A percentile compares a stretch with the other conserved stretches of the same genome.
phyloP scores from a whole-genome alignment of 2,329 filamentous ascomycete genomes.

The Sordariomycetes sp. region DNA sequence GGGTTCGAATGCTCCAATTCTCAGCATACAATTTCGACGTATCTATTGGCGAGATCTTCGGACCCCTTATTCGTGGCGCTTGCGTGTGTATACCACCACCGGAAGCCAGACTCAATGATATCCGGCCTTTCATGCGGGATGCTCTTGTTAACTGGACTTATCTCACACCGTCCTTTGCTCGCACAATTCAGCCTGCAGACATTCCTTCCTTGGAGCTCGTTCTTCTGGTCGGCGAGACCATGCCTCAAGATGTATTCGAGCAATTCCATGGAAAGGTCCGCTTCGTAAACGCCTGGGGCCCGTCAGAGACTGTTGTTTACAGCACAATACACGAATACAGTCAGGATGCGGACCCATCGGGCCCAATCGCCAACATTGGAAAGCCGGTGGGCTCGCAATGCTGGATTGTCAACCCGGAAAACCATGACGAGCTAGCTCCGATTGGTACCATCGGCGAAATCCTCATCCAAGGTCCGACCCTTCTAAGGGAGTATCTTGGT shows the following conservation, averaged over 20 bases:
- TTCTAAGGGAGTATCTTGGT: conserved; percentile 40
- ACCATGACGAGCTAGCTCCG: conserved; percentile 9
- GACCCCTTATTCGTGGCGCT: no score
- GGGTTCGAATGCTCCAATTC: no score
- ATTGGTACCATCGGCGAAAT: conserved; percentile 17
- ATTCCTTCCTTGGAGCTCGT: conserved; percentile 4
- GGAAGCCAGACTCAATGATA: conserved; percentile 1
- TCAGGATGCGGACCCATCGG: no score
- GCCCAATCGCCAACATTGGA: conserved; percentile 1
- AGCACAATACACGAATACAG: background rate
- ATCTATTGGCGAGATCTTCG: conserved; percentile 1
- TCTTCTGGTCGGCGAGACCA: conserved; percentile 8
- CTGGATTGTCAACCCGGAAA: conserved; percentile 10
- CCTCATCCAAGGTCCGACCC: conserved; percentile 16
- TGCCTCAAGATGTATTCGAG: conserved; percentile 5
- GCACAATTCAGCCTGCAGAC: background rate
- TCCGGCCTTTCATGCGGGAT: background rate
- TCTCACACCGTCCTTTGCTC: conserved; percentile 1
- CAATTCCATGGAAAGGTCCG: conserved; percentile 7
- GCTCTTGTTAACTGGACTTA: background rate
- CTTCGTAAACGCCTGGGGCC: conserved; percentile 9
- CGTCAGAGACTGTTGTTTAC: conserved; percentile 7
- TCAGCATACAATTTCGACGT: conserved; percentile 1
- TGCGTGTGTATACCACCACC: no score
- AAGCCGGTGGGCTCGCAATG: conserved; percentile 1